These are phyloP conservation scores for Dryas alaskensis DNA, from an alignment of 306 rosid species.

Conservation along the genomic window DNA sequence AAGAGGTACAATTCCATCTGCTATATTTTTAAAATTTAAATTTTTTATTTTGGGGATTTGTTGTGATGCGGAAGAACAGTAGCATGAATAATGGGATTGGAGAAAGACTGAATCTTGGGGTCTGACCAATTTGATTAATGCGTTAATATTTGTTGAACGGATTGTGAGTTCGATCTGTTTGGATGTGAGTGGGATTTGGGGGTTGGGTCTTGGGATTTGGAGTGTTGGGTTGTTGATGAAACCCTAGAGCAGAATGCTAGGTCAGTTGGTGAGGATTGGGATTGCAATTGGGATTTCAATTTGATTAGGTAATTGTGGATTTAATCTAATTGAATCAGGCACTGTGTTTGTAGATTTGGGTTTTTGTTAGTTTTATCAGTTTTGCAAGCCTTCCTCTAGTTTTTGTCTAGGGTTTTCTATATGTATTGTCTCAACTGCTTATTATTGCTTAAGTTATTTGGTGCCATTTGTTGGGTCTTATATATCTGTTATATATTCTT, in stretches of 20 bases:
- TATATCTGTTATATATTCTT: not conserved
- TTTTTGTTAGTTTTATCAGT: not conserved
- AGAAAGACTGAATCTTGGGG: slow-evolving; percentile 33
- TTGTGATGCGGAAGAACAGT: slow-evolving; percentile 23
- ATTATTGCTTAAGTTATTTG: slow-evolving; percentile 3
- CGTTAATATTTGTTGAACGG: slow-evolving; percentile 30
- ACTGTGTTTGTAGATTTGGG: slow-evolving; percentile 28
- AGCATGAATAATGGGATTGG: slow-evolving; percentile 36
- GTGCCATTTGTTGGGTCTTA: not conserved
- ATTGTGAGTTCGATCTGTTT: slow-evolving; percentile 46
- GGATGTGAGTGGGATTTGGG: slow-evolving; percentile 10
- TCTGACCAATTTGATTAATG: slow-evolving; percentile 43
- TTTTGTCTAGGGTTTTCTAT: slow-evolving; percentile 11
- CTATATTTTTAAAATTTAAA: slow-evolving; percentile 14
- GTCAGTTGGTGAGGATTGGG: slow-evolving; percentile 22
- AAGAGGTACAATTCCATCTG: slow-evolving; percentile 55
- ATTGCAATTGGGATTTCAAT: slow-evolving; percentile 25
- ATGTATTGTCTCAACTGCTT: not conserved
- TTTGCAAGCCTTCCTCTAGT: not conserved
- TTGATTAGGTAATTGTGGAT: slow-evolving; percentile 18
- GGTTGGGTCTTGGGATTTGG: slow-evolving; percentile 19
- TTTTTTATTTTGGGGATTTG: not conserved
- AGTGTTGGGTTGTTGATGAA: slow-evolving; percentile 28
- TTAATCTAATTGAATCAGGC: slow-evolving; percentile 21
- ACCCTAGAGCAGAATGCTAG: slow-evolving; percentile 48